These are phyloP conservation scores for Pyronema domesticum DNA, from an alignment of 495 filamentous ascomycete species.

Conservation along the genomic window DNA sequence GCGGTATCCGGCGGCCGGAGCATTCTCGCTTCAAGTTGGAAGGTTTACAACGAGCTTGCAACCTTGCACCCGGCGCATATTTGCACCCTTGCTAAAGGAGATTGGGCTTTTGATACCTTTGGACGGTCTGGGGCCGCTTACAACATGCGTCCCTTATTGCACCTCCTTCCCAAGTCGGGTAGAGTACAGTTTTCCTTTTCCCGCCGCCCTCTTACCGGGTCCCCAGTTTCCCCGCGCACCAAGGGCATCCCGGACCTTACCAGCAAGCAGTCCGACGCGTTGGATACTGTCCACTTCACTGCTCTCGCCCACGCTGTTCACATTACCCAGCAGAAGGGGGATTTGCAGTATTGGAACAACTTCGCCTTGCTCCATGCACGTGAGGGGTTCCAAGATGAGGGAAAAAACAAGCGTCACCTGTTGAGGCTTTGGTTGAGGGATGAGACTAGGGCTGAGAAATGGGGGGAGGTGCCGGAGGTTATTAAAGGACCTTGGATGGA, in stretches of 20 bases:
- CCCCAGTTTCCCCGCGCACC: constrained; percentile 35
- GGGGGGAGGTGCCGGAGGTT: constrained; percentile 24
- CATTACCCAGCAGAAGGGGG: constrained; percentile 38
- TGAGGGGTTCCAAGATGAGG: constrained; percentile 37
- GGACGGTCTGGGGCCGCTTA: constrained; percentile 8
- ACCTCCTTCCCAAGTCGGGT: not conserved
- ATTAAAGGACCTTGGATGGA: constrained; percentile 17
- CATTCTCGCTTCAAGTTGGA: constrained; percentile 40
- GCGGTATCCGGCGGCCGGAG: constrained; percentile 42
- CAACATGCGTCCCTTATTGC: not conserved
- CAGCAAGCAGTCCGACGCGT: constrained; percentile 41
- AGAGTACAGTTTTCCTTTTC: constrained; percentile 38
- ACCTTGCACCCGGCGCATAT: constrained; percentile 44
- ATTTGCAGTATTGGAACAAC: constrained; percentile 64
- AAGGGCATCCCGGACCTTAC: constrained; percentile 36
- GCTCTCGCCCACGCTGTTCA: constrained; percentile 38
- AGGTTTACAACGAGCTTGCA: constrained; percentile 47
- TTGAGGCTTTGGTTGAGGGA: constrained; percentile 27
- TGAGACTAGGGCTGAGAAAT: constrained; percentile 28
- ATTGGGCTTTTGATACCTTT: constrained; percentile 42
- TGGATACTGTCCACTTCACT: constrained; percentile 44
- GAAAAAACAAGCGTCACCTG: constrained; percentile 23
- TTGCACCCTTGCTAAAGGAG: constrained; percentile 34
- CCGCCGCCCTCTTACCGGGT: constrained; percentile 41
- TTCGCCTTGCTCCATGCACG: constrained; percentile 50